Evolutionary conservation across 1,139 yeast genomes (phyloP), one percentile per base, ranked within the genome.

Genomic region (Candida tetrigidarum): DNA sequence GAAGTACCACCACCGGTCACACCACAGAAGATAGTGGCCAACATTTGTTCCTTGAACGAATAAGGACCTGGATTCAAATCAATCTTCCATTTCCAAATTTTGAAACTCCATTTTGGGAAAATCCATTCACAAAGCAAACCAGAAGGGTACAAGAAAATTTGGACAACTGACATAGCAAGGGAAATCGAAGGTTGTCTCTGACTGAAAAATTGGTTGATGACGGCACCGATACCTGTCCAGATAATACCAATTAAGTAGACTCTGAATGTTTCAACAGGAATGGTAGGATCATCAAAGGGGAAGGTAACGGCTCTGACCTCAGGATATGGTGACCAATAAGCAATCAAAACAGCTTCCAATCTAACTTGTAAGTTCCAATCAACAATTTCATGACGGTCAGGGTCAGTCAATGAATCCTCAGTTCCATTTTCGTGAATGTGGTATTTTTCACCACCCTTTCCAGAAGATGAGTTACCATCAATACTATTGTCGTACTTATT

Each of bases 261-360:
- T 57, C 87, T 71, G 37, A 78, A 53, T 2, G 87, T 81, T 58
- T 83, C 88, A 49, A 72, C 69, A 5, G 80, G 77, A 32, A 71
- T 62, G 3, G 57, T 57, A 2, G 76, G 75, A 55, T 81, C 84
- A 56, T 82, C 86, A 38, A 60, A 63, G 10, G 83, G 80, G 39
- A 74, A 76, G 16, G 81, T 69, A 23, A 81, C 78, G 2, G 88
- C 71, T 50, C 89, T 69, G 2, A 84, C 86, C 58, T 83, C 87
- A 3, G 84, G 81, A 56, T 83, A 83, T 1, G 86, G 85, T 1
- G 86, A 81, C 58, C 74, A 77, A 56, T 66, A 81, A 37, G 74
- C 66, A 42, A 77, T 63, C 41, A 83, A 60, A 10, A 71, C 72
- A 1, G 83, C 83, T 43, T 71, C 69, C 32, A 74, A 53, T 46